Conservation (phyloP, 2,329 filamentous ascomycete genomes). For the Ophiostoma perfectum region DNA sequence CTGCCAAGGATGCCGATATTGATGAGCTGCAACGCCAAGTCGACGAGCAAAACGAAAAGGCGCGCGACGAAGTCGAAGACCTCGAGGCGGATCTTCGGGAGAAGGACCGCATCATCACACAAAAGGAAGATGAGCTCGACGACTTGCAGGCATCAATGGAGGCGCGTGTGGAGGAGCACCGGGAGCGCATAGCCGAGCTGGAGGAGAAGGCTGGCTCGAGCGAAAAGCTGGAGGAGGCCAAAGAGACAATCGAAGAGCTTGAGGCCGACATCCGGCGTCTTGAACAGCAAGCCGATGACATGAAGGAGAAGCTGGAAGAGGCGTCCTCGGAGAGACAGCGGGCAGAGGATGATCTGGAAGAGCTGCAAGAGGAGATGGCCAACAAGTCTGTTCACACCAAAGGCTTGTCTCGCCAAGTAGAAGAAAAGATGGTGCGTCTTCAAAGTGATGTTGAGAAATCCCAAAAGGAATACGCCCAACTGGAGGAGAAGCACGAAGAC, state of each 20-base stretch:
- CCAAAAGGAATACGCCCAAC: slow-evolving; percentile 43
- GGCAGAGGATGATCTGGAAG: slow-evolving; percentile 55
- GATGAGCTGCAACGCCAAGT: slow-evolving; percentile 57
- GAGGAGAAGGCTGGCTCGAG: slow-evolving; percentile 51
- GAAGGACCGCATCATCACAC: slow-evolving; percentile 66
- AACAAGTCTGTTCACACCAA: slow-evolving; percentile 74
- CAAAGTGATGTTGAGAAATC: slow-evolving; percentile 59
- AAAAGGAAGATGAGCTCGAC: slow-evolving; percentile 63
- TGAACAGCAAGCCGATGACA: slow-evolving; percentile 50
- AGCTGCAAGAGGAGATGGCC: slow-evolving; percentile 69
- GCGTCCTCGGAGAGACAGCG: slow-evolving; percentile 51
- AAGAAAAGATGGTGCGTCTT: slow-evolving; percentile 62
- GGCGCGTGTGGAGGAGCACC: slow-evolving; percentile 53
- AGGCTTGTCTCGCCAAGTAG: slow-evolving; percentile 66
- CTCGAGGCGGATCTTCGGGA: slow-evolving; percentile 69
- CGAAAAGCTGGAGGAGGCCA: slow-evolving; percentile 52
- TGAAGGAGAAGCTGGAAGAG: slow-evolving; percentile 50
- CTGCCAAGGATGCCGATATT: slow-evolving; percentile 56
- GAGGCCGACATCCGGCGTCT: slow-evolving; percentile 50
- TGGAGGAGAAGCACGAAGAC: slow-evolving; percentile 48
- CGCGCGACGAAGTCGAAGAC: slow-evolving; percentile 70
- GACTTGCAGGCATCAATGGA: slow-evolving; percentile 50
- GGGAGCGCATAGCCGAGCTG: slow-evolving; percentile 48
- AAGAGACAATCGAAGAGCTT: slow-evolving; percentile 54
- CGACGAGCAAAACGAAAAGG: slow-evolving; percentile 52